Percentiles rank a stretch among this genome's conserved stretches.
Conservation (phyloP, 805 yeast species). For the Saccharomyces paradoxus region DNA sequence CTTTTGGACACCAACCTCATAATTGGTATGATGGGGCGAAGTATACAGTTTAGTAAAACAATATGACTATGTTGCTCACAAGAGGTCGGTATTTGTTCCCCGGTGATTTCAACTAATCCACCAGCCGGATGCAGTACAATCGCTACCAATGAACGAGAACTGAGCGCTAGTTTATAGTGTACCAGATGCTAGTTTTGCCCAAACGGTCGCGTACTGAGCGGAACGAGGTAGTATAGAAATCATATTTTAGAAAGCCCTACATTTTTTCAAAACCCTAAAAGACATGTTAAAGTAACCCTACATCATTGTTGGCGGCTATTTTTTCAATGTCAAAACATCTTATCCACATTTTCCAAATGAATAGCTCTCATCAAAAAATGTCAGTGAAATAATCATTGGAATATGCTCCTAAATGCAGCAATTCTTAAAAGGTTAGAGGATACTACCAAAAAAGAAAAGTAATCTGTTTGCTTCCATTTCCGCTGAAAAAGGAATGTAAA, state of each 20-base stretch:
- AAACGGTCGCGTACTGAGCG: background rate
- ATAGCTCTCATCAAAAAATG: background rate
- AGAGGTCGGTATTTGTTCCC: background rate
- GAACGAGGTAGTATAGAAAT: background rate
- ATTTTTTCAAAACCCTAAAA: background rate
- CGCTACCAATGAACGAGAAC: background rate
- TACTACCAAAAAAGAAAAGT: too few species aligned
- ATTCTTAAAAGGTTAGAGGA: background rate
- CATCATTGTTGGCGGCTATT: background rate
- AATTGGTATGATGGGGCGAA: background rate
- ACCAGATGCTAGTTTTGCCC: background rate
- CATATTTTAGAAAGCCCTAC: background rate
- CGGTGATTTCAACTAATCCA: background rate
- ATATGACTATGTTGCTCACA: background rate
- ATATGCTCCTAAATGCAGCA: background rate
- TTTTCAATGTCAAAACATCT: background rate
- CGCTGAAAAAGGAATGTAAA: background rate
- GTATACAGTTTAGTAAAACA: background rate
- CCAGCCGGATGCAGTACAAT: background rate
- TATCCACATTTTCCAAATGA: background rate
- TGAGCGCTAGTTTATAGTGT: background rate
- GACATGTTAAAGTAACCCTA: background rate
- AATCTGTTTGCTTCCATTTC: too few species aligned
- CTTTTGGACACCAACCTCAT: conserved; percentile 21
- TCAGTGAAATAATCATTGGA: too few species aligned